Conservation (phyloP, 352 stramenopile genomes). For the Pythium rhizo-oryzae region DNA sequence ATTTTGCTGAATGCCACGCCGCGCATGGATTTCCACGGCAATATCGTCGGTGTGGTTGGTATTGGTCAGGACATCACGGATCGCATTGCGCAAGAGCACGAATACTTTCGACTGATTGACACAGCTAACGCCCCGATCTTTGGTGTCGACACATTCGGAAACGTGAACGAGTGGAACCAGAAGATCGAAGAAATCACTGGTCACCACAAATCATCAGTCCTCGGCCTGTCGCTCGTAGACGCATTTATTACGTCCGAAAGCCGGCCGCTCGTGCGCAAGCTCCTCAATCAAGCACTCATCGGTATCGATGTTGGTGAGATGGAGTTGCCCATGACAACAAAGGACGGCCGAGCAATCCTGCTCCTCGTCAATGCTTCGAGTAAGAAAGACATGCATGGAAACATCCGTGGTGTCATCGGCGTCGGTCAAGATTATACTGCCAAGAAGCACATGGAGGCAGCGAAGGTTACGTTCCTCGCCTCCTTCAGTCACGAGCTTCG, state of each 20-base stretch:
- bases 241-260: conserved; percentile 81
- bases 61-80: conserved; percentile 87
- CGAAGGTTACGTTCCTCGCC: conserved; percentile 86
- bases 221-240: conserved; percentile 75
- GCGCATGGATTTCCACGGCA: conserved; percentile 64
- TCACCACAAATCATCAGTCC: conserved; percentile 69
- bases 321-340: conserved; percentile 85
- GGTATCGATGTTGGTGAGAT: conserved; percentile 90
- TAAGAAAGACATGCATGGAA: conserved; percentile 91
- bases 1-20: conserved; percentile 81
- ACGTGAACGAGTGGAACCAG: conserved; percentile 88
- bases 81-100: conserved; percentile 70
- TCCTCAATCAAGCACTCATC: conserved; percentile 81
- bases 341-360: conserved; percentile 63
- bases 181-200: conserved; percentile 88
- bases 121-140: conserved; percentile 87
- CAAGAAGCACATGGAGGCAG: conserved; percentile 84
- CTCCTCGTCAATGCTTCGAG: conserved; percentile 83
- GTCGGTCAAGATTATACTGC: conserved; percentile 94
- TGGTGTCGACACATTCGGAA: conserved; percentile 79
- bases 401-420: conserved; percentile 92
- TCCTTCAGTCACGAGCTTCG: conserved; percentile 86
- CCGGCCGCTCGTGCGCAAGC: conserved; percentile 63
- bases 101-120: conserved; percentile 77
- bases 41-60: conserved; percentile 85